These are phyloP conservation scores for Hyaloscypha bicolor DNA, from an alignment of 495 filamentous ascomycete genomes.

Conservation along the genomic window DNA sequence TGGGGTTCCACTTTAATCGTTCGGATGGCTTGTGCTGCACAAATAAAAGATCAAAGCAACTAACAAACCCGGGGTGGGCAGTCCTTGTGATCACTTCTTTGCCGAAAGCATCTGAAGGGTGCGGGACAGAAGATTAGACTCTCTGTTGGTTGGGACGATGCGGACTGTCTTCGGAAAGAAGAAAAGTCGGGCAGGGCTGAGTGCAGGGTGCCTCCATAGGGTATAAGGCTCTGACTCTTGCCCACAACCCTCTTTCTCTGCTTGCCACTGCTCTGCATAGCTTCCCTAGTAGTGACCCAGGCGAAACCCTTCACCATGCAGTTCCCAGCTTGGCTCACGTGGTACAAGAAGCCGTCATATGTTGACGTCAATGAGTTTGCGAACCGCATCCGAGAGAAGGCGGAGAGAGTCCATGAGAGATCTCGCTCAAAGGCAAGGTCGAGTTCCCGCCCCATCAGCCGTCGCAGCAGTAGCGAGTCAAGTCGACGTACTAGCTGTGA, in stretches of 20 bases:
- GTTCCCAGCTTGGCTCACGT: constrained; percentile 38
- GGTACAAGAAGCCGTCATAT: constrained; percentile 50
- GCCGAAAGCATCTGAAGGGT: not conserved
- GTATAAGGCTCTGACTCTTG: not conserved
- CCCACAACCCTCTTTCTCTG: not conserved
- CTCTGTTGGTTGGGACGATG: not conserved
- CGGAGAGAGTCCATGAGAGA: constrained; percentile 10
- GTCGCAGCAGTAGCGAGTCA: constrained; percentile 32
- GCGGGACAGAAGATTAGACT: too few species aligned
- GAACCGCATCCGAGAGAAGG: constrained; percentile 31
- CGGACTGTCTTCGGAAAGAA: not conserved
- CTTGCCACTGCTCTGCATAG: not conserved
- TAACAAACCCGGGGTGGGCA: not conserved
- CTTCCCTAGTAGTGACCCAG: not conserved
- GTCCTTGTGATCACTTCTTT: not conserved
- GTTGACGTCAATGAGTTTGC: constrained; percentile 44
- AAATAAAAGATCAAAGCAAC: not conserved
- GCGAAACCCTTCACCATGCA: constrained; percentile 1
- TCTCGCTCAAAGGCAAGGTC: constrained; percentile 12
- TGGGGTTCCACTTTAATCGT: not conserved
- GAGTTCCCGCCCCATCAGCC: not conserved
- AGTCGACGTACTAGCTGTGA: constrained; percentile 26
- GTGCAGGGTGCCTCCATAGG: not conserved
- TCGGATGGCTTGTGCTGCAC: not conserved
- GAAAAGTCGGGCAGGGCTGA: not conserved